Evolutionary conservation across 2,329 filamentous ascomycete genomes (phyloP).

Genomic region (Lasiodiplodia citricola): DNA sequence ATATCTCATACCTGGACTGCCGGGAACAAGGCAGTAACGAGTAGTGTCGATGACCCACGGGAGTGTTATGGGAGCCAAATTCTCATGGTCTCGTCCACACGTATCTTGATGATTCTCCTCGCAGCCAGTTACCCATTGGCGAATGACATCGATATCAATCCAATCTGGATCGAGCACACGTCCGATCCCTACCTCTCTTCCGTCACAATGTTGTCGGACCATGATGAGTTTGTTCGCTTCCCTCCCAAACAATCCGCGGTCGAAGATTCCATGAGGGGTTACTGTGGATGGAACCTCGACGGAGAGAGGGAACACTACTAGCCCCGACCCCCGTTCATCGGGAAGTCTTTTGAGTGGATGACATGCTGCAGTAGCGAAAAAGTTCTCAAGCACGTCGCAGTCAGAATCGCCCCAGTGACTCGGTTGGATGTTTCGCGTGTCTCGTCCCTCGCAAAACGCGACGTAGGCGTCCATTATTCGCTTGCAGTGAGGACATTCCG

Average conservation of each 20-base stretch:
- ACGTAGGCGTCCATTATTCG: not conserved
- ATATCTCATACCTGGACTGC: not conserved
- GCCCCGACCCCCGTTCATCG: not conserved
- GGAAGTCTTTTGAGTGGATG: not conserved
- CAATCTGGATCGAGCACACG: not conserved
- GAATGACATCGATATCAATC: not conserved
- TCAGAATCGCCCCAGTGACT: not conserved
- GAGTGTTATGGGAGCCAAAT: not conserved
- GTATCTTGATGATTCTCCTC: not conserved
- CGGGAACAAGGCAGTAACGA: not conserved
- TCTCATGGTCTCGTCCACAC: not conserved
- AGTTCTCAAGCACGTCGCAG: not conserved
- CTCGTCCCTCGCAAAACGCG: not conserved
- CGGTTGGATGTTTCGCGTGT: not conserved
- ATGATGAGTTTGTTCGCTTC: not conserved
- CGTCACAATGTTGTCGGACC: not conserved
- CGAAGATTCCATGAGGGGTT: not conserved
- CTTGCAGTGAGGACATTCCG: too few relatives aligned
- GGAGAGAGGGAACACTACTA: not conserved
- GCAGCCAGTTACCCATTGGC: not conserved
- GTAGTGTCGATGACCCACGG: not conserved
- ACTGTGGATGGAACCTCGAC: not conserved
- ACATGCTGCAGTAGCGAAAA: not conserved
- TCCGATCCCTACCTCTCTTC: not conserved
- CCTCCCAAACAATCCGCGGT: not conserved